Conservation (phyloP, 1,139 yeast genomes). For the Taiozyma onychis region DNA sequence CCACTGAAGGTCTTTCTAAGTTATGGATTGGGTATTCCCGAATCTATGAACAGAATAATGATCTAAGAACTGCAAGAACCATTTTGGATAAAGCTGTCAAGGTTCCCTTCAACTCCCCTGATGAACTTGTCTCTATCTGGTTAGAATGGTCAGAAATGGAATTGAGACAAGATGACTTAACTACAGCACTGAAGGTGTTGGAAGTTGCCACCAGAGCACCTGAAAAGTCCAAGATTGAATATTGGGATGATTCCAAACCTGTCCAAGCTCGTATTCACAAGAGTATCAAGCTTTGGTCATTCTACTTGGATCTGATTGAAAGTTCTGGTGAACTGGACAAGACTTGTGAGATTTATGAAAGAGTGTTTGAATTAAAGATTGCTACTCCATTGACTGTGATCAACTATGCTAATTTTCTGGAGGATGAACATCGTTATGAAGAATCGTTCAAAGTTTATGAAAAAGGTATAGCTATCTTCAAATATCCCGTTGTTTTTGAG, state of each 20-base stretch:
- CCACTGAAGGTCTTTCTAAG: conserved; percentile 37
- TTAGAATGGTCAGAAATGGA: conserved; percentile 70
- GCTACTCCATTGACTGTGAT: conserved; percentile 67
- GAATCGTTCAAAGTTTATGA: conserved; percentile 63
- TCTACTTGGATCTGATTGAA: conserved; percentile 70
- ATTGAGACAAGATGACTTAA: conserved; percentile 43
- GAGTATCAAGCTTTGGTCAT: conserved; percentile 63
- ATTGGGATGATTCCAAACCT: conserved; percentile 31
- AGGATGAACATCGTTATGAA: conserved; percentile 41
- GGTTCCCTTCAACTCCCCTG: conserved; percentile 59
- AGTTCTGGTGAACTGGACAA: conserved; percentile 40
- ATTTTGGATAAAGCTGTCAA: conserved; percentile 62
- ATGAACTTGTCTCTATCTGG: conserved; percentile 67
- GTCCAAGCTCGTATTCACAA: conserved; percentile 58
- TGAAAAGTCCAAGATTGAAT: conserved; percentile 14
- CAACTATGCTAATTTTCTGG: conserved; percentile 60
- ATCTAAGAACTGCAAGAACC: conserved; percentile 55
- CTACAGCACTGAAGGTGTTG: conserved; percentile 48
- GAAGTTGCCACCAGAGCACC: conserved; percentile 39
- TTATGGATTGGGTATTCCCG: conserved; percentile 71
- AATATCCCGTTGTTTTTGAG: conserved; percentile 59
- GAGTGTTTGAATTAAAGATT: conserved; percentile 53
- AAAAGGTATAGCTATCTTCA: conserved; percentile 55
- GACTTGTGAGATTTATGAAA: conserved; percentile 49
- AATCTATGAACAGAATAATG: conserved; percentile 51